Evolutionary conservation across 345 rosid species (phyloP).

Genomic region (Isatis tinctoria): DNA sequence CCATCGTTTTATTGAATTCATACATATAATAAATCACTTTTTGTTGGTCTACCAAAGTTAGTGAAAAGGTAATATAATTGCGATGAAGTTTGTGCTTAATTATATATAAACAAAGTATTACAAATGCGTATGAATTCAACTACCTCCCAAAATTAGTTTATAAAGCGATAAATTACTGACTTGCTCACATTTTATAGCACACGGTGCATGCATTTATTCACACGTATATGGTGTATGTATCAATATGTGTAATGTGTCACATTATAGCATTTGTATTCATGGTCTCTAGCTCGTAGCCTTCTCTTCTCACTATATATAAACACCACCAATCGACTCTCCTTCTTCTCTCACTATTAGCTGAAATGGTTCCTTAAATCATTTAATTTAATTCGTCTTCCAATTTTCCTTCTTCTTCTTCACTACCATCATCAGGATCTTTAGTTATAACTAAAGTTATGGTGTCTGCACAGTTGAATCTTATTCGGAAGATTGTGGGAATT

Average conservation of each 20-base stretch:
- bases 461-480: slow-evolving; percentile 32
- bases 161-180: neutral
- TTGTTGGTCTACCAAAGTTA: neutral
- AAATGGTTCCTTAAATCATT: neutral
- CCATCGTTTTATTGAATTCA: neutral
- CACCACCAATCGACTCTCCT: neutral
- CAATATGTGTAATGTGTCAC: neutral
- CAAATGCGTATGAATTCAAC: neutral
- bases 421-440: neutral
- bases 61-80: neutral
- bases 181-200: neutral
- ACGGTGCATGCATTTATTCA: slow-evolving; percentile 7
- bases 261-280: neutral
- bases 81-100: neutral
- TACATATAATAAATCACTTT: neutral
- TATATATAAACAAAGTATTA: neutral
- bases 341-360: neutral
- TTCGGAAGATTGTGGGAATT: slow-evolving; percentile 58
- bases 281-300: neutral
- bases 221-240: neutral
- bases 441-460: slow-evolving; percentile 39
- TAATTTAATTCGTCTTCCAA: neutral
- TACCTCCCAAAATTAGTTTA: neutral
- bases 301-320: neutral
- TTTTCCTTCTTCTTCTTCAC: neutral